Evolutionary conservation across 805 yeast species (phyloP), one percentile per base, ranked within the genome.

Genomic region (Kazachstania africana): DNA sequence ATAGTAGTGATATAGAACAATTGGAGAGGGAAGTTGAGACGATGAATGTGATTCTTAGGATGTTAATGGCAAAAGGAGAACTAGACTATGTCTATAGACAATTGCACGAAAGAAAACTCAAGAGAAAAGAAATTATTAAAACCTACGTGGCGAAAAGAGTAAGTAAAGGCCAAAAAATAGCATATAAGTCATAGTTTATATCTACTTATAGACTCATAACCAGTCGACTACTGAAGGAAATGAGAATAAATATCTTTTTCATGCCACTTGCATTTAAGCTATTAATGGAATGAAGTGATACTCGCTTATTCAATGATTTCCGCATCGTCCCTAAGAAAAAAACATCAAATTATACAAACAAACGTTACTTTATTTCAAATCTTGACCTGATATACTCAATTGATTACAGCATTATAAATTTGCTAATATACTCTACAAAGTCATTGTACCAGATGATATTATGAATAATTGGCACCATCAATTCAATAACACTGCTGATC

Each of bases 1-100:
- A n/a, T 8, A 23, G 13, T 9, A 6, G 13, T 9, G 13, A 6
- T 9, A 6, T 6, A 8, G 32, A 65, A 34, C 53, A 60, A 12
- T 47, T 59, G 2, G 58, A 64, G 17, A 45, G 50, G 24, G 47
- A 53, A 16, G 50, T 56, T 12, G 55, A 52, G 4, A 66, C 70
- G 5, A 87, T 81, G 43, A 83, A 83, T 43, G 66, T 84, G 9
- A 63, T 87, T 5, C 55, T 88, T 37, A 65, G 96, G 30, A 63
- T 84, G 12, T 50, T 88, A 33, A 56, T 85, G 16, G 63, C 85
- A 24, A 71, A 75, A 36, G 81, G 74, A 15, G 77, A 78, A 31
- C 58, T 61, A 25, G 64, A 64, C 1, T 78, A 64, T 48, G 83
- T 82, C 3, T 62, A 68, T 8, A 60, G 63, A 37, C 62, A 84